These are phyloP conservation scores for Aspergillus ostianus DNA, from an alignment of 495 filamentous ascomycete genomes.

Conservation along the genomic window DNA sequence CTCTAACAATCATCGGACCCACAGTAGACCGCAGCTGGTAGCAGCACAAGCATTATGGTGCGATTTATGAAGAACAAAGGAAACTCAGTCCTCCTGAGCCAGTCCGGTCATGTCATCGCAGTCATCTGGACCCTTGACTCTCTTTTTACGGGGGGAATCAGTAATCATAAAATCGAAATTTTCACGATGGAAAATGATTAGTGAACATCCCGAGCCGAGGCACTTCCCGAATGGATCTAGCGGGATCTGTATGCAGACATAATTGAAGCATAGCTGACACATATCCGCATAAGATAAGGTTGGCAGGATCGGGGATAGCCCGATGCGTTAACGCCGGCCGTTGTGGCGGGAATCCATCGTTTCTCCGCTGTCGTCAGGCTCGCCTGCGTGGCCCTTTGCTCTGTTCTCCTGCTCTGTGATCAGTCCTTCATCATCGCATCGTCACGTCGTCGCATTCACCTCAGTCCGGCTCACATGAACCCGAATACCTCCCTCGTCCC, in stretches of 20 bases:
- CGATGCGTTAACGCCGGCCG: not conserved
- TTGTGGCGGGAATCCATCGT: not conserved
- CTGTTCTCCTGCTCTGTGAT: not conserved
- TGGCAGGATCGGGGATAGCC: not conserved
- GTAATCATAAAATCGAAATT: not conserved
- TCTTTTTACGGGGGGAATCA: not conserved
- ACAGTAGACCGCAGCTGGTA: no score
- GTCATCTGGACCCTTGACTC: no score
- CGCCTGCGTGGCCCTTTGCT: not conserved
- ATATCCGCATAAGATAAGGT: not conserved
- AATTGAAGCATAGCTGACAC: not conserved
- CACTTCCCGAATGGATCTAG: not conserved
- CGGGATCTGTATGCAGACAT: not conserved
- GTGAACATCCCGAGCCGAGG: conserved; percentile 13
- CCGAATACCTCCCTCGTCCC: not conserved
- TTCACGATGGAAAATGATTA: not conserved
- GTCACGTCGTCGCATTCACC: not conserved
- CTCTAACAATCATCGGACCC: no score
- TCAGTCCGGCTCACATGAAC: not conserved
- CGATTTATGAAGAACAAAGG: no score
- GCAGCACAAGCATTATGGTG: no score
- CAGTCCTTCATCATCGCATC: not conserved
- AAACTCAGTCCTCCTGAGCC: no score
- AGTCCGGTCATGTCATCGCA: no score
- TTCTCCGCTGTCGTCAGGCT: no score